Evolutionary conservation across 352 stramenopile species (phyloP), one percentile per base, ranked within the genome.

Genomic region (Phytophthora aleatoria): DNA sequence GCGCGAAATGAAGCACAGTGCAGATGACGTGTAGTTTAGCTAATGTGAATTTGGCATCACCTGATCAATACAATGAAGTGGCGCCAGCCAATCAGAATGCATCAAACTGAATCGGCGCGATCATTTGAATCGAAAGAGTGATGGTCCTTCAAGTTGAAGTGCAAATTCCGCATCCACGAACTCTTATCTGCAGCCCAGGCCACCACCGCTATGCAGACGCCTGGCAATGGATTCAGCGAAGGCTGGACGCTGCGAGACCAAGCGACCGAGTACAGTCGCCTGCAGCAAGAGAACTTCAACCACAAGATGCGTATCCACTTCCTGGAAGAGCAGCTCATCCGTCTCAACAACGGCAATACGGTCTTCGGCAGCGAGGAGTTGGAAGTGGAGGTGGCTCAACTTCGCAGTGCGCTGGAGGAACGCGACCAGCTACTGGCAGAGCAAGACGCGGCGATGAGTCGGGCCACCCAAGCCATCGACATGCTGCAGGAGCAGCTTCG

Each of bases 1-100:
- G 54, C 79, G 82, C 16, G 76, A 87, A 53, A 70, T 86, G 52
- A 76, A 84, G 31, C 56, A 71, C 16, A 61, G 49, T 10, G 66
- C 47, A 28, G 74, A 87, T 15, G 13, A 57, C 10, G 13, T 20
- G 35, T 41, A 53, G 16, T 30, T 3, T 30, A 41, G 27, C 5
- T 50, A 38, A 53, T 53, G 28, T 20, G 45, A 38, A 52, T 38
- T 52, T 48, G 41, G 2, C 41, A 48, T 28, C 12, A 41, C 2
- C 3, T n/a, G 35, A 41, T n/a, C 35, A 41, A n/a, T 41, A 20
- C 20, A 20, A 20, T 20, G 20, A 20, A 20, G 20, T 20, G 12
- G 3, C 33, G 0, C 10, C 33, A 12, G 33, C 33, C 10, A 38
- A 38, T 38, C 33, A 38, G 10, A 38, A 38, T 38, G 33, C 20